A percentile compares a stretch with the other conserved stretches of the same genome.
These are phyloP conservation scores for Jaenimonas drosophilae DNA, from an alignment of 208 protist genomes.

Conservation along the genomic window DNA sequence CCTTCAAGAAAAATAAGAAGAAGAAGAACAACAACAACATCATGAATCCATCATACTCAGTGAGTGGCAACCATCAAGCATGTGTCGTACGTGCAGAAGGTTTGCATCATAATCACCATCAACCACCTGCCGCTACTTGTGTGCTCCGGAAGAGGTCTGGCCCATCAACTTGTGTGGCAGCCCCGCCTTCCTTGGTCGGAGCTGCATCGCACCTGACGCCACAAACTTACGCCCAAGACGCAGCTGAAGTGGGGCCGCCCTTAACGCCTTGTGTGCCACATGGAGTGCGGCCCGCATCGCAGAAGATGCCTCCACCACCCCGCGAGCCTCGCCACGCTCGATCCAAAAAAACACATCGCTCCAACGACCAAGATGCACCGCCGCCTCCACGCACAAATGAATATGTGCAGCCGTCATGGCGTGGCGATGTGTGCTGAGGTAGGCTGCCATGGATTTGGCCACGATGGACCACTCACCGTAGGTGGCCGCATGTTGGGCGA, in stretches of 20 bases:
- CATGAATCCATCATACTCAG: constrained; percentile 3
- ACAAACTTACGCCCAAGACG: too few species aligned
- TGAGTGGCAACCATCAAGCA: constrained; percentile 1
- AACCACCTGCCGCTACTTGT: too few species aligned
- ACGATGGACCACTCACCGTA: constrained; percentile 35
- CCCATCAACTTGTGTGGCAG: too few species aligned
- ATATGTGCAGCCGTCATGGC: constrained; percentile 26
- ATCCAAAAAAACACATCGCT: constrained; percentile 75
- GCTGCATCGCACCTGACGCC: too few species aligned
- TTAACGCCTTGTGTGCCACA: too few species aligned
- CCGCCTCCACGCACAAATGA: constrained; percentile 48
- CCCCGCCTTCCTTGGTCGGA: too few species aligned
- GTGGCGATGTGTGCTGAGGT: constrained; percentile 45
- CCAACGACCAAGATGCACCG: constrained; percentile 49
- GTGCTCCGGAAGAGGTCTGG: too few species aligned
- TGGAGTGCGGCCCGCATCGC: too few species aligned
- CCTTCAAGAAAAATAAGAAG: constrained; percentile 1
- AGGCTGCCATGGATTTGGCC: constrained; percentile 47
- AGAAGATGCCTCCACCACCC: too few species aligned
- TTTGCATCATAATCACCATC: too few species aligned
- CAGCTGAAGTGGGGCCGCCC: too few species aligned
- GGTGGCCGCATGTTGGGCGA: constrained; percentile 31
- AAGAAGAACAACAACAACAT: constrained; percentile 3
- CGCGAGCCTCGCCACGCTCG: constrained; percentile 50
- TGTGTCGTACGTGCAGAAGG: too few species aligned